Conservation (phyloP, 371 early-diverging fungal species). For the Mortierella sp. region DNA sequence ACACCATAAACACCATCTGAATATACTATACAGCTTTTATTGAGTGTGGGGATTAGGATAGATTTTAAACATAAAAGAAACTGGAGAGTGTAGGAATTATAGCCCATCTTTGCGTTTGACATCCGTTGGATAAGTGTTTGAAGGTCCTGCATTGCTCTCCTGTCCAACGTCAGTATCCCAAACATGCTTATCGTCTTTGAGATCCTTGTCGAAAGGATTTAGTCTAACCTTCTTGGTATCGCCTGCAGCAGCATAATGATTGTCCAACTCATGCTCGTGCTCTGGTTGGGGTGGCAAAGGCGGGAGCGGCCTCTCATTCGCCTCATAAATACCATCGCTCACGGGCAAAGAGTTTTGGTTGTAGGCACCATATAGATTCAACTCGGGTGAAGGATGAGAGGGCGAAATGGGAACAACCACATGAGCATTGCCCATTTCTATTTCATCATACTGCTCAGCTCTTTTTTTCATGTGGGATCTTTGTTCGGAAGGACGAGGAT, state of each 20-base stretch:
- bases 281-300: neutral
- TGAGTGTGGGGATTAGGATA: too few species aligned
- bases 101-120: constrained; percentile 9
- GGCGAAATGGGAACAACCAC: neutral
- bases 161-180: neutral
- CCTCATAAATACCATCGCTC: neutral
- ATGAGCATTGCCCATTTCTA: constrained; percentile 11
- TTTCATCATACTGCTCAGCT: neutral
- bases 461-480: neutral
- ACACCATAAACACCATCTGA: too few species aligned
- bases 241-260: neutral
- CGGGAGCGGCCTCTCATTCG: constrained; percentile 9
- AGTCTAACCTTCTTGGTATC: neutral
- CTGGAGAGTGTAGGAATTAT: neutral
- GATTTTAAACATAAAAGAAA: neutral
- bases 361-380: neutral
- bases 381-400: neutral
- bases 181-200: neutral
- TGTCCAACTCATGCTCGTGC: neutral
- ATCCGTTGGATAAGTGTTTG: constrained; percentile 8
- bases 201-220: neutral
- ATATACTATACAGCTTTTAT: too few species aligned
- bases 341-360: neutral
- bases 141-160: constrained; percentile 8
- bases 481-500: neutral